phyloP scores from a whole-genome alignment of 2,329 filamentous ascomycete genomes.

The Davidsoniella virescens region DNA sequence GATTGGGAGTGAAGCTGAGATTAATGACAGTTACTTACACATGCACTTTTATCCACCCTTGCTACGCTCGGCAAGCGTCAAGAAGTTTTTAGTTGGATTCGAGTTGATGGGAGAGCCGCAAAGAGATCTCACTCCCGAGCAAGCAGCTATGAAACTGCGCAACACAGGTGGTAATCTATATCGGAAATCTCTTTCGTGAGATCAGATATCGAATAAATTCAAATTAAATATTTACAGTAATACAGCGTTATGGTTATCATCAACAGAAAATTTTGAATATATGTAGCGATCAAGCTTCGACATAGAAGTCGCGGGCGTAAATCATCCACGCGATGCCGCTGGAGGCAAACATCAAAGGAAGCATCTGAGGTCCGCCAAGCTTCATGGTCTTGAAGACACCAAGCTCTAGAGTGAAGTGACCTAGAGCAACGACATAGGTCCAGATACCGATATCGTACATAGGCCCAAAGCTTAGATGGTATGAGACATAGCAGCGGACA shows the following conservation, averaged over 20 bases:
- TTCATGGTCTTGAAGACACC: conserved; percentile 60
- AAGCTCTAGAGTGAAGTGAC: conserved; percentile 70
- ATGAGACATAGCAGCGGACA: conserved; percentile 68
- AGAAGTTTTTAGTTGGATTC: conserved; percentile 93
- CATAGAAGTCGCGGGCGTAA: conserved; percentile 53
- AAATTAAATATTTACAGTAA: background rate
- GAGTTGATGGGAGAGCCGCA: conserved; percentile 97
- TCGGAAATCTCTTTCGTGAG: conserved; percentile 33
- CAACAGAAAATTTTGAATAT: background rate
- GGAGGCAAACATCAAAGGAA: conserved; percentile 37
- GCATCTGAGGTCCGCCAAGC: conserved; percentile 39
- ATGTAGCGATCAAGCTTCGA: conserved; percentile 22
- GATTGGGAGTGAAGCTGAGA: conserved; percentile 62
- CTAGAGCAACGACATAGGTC: conserved; percentile 64
- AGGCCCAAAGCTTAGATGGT: conserved; percentile 55
- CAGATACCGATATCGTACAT: conserved; percentile 69
- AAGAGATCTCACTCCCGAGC: conserved; percentile 92
- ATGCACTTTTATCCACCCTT: conserved; percentile 96
- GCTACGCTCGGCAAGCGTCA: conserved; percentile 78
- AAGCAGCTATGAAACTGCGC: conserved; percentile 65
- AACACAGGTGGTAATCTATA: conserved; percentile 71
- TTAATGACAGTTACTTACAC: conserved; percentile 80
- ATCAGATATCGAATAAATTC: background rate
- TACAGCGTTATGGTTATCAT: background rate
- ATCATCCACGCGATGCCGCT: conserved; percentile 44